Evolutionary conservation across 75 land plant genomes (phyloP), one percentile per base, ranked within the genome.

Genomic region (Cupressus sempervirens): DNA sequence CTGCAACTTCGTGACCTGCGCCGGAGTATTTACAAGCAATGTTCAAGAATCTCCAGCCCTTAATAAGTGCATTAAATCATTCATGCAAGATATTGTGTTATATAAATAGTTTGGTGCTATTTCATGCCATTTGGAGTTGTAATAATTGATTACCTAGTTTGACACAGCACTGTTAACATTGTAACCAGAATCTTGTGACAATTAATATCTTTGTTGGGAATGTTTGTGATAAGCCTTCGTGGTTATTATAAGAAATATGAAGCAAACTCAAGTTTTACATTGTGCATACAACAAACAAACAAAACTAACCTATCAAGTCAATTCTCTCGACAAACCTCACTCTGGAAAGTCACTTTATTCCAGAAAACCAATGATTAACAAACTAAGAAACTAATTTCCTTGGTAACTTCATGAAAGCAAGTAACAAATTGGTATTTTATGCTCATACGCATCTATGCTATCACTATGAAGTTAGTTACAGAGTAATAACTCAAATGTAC

Each of bases 401-500:
- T 20, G 1, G 7, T 9, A 2, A 79, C 26, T 43, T n/a, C 13
- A 8, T 26, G 29, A 11, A 79, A 26, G 12, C 48, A 79, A 36
- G 23, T 9, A 26, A 45, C n/a, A 10, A 23, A 6, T n/a, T 77
- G 0, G 26, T 79, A 40, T 11, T 11, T 45, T 45, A 45, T 10
- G 26, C n/a, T 43, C 46, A 23, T 10, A 26, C 29, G 3, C 32
- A 43, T 11, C 81, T 26, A 38, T 41, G 20, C 11, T 10, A 79
- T 45, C 45, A n/a, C 36, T 53, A 86, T 48, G 56, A 81, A 52
- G n/a, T 18, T 18, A 1, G 3, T 74, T 68, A 9, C 3, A 30
- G 29, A 43, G 43, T 77, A 26, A 43, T 43, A 3, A 26, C 81
- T 48, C 81, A 77, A 77, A 77, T 9, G 82, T 48, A 88, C 93